These are phyloP conservation scores for Candida frijolesensis DNA, from an alignment of 1,139 yeast species.

Conservation along the genomic window DNA sequence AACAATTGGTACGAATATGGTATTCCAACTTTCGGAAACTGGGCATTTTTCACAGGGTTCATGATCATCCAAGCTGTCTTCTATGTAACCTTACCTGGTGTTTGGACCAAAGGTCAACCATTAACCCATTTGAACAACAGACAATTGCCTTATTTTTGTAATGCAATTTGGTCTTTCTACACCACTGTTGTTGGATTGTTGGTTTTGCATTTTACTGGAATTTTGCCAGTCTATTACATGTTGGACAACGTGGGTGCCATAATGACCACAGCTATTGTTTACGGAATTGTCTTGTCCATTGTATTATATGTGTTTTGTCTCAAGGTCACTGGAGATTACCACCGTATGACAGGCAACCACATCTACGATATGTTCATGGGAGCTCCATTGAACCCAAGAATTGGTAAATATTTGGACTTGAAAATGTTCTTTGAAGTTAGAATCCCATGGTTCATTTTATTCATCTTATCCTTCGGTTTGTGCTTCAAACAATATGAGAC, in stretches of 20 bases:
- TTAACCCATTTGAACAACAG: constrained; percentile 74
- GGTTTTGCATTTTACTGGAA: constrained; percentile 67
- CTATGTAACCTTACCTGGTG: constrained; percentile 89
- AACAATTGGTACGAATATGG: constrained; percentile 57
- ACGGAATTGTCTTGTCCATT: constrained; percentile 71
- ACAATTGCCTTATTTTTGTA: constrained; percentile 90
- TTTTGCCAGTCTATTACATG: constrained; percentile 72
- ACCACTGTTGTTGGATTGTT: constrained; percentile 60
- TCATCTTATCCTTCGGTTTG: constrained; percentile 75
- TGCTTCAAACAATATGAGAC: constrained; percentile 76
- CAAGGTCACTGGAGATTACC: constrained; percentile 69
- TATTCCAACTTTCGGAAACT: constrained; percentile 66
- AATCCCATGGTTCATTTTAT: constrained; percentile 92
- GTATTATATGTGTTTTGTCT: constrained; percentile 65
- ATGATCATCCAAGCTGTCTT: constrained; percentile 70
- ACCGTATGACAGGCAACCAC: constrained; percentile 88
- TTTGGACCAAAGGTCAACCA: constrained; percentile 95
- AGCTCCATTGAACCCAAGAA: constrained; percentile 93
- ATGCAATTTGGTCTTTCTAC: constrained; percentile 86
- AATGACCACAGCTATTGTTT: constrained; percentile 85
- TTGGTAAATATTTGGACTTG: constrained; percentile 82
- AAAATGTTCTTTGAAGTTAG: constrained; percentile 98
- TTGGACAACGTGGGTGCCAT: constrained; percentile 86
- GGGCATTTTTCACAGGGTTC: constrained; percentile 72
- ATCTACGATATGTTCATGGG: constrained; percentile 96